phyloP scores from a whole-genome alignment of 805 yeast genomes.

The Ogataea methanolica region DNA sequence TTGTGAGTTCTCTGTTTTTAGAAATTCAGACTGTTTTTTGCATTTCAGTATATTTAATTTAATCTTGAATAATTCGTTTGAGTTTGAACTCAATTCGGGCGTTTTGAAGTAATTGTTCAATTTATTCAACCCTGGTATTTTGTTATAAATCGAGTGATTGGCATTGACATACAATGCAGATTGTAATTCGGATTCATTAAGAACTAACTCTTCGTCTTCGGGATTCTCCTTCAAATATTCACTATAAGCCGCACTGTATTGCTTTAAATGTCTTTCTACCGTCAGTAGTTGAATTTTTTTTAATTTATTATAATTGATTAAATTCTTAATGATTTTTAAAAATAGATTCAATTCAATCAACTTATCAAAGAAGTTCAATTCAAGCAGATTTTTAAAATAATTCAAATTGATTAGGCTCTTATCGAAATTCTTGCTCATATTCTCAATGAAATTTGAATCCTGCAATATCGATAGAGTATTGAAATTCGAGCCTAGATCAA shows the following conservation, averaged over 20 bases:
- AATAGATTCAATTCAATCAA: constrained; percentile 31
- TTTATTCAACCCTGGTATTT: constrained; percentile 32
- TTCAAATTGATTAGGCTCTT: constrained; percentile 52
- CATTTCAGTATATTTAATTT: constrained; percentile 27
- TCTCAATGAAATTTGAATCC: constrained; percentile 49
- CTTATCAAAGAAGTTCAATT: constrained; percentile 29
- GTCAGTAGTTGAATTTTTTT: constrained; percentile 29
- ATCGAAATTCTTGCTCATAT: constrained; percentile 84
- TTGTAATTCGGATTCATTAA: constrained; percentile 30
- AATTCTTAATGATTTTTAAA: constrained; percentile 25
- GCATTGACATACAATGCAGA: constrained; percentile 26
- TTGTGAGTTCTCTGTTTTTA: constrained; percentile 20
- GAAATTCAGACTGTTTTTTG: constrained; percentile 29
- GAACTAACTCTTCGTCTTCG: constrained; percentile 21
- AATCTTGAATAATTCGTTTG: constrained; percentile 25
- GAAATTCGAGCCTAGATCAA: constrained; percentile 48
- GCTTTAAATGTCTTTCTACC: constrained; percentile 24
- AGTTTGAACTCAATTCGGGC: constrained; percentile 32
- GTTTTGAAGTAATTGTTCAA: constrained; percentile 30
- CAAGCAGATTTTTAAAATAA: constrained; percentile 29
- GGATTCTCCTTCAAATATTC: constrained; percentile 27
- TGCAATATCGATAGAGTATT: constrained; percentile 51
- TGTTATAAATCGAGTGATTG: constrained; percentile 26
- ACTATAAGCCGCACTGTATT: constrained; percentile 21
- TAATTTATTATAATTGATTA: constrained; percentile 31